Evolutionary conservation across 345 rosid species (phyloP).

Genomic region (Theobroma cacao): DNA sequence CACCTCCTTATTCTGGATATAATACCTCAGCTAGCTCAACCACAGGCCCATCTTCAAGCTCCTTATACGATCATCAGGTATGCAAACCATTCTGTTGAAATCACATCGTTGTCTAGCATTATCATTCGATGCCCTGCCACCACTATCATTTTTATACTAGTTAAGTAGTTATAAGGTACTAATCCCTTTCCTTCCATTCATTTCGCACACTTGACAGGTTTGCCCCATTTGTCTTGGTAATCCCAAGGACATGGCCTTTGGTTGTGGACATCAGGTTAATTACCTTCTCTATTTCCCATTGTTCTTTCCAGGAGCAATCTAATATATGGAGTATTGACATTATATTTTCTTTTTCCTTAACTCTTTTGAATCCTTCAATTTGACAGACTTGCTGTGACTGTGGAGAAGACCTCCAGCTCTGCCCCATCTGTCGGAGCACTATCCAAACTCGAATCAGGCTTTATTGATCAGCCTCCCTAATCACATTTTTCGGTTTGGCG

Average conservation of each 20-base stretch:
- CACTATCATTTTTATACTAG: no score
- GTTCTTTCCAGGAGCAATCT: not conserved
- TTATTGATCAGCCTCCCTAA: slow-evolving; percentile 27
- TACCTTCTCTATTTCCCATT: not conserved
- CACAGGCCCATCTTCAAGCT: slow-evolving; percentile 36
- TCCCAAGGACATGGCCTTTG: slow-evolving; percentile 73
- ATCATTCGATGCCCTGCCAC: not conserved
- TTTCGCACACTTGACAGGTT: slow-evolving; percentile 33
- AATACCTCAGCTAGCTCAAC: slow-evolving; percentile 31
- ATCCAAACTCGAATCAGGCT: slow-evolving; percentile 69
- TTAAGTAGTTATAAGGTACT: not conserved
- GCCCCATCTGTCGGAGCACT: slow-evolving; percentile 72
- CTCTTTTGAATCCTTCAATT: not conserved
- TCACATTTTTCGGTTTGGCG: not conserved
- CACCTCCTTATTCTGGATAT: slow-evolving; percentile 30
- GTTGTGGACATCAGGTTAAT: slow-evolving; percentile 82
- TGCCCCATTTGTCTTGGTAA: slow-evolving; percentile 72
- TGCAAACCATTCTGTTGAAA: not conserved
- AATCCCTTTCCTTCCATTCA: not conserved
- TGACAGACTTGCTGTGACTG: slow-evolving; percentile 67
- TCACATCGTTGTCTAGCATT: not conserved
- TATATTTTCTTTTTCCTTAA: not conserved
- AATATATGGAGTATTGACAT: not conserved
- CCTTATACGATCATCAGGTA: slow-evolving; percentile 53
- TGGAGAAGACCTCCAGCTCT: slow-evolving; percentile 57